Conservation (phyloP, 192 early-diverging fungal genomes). For the Oehlia diaphana region DNA sequence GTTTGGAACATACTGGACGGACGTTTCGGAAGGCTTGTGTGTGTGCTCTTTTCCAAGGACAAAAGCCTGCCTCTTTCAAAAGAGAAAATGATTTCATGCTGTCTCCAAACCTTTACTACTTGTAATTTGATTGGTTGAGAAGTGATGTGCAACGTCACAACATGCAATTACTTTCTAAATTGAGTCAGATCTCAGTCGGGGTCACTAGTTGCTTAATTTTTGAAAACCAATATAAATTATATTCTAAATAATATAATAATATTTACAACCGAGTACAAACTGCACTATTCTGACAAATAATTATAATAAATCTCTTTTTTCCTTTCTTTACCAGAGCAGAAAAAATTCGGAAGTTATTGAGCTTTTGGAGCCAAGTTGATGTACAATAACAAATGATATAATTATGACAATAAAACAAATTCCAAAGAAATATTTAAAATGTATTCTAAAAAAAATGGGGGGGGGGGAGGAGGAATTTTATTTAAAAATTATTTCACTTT, state of each 20-base stretch:
- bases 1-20: conserved; percentile 20
- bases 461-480: neutral
- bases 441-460: neutral
- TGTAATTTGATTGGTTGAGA: conserved; percentile 1
- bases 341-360: neutral
- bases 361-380: neutral
- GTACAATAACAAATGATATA: neutral
- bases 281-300: neutral
- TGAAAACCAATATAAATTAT: neutral
- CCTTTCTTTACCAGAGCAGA: neutral
- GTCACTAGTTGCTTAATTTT: conserved; percentile 5
- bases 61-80: conserved; percentile 26
- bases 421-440: neutral
- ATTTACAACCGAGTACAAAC: neutral
- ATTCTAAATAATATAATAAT: neutral
- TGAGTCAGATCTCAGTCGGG: neutral
- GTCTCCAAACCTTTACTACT: conserved; percentile 21
- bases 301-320: neutral
- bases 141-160: conserved; percentile 21
- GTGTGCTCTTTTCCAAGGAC: conserved; percentile 17
- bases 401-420: neutral
- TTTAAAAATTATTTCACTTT: neutral
- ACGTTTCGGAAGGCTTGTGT: conserved; percentile 22
- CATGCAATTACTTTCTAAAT: conserved; percentile 14
- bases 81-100: conserved; percentile 26